Evolutionary conservation across 2,329 filamentous ascomycete species (phyloP), one percentile per base, ranked within the genome.

Genomic region (Colletotrichum sp.): DNA sequence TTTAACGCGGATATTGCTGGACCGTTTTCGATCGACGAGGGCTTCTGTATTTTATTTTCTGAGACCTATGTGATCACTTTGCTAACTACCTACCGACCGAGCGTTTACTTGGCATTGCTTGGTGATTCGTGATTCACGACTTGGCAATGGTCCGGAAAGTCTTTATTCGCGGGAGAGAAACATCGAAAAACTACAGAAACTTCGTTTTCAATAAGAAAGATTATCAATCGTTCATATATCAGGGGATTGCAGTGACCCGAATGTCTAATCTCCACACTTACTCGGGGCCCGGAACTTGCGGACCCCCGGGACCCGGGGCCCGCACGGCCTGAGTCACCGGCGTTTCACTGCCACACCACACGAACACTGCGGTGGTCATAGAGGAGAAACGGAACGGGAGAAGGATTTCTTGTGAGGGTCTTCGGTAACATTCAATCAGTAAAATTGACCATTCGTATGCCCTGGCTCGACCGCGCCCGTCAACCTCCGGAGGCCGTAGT

Each of bases 151-250:
- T 39, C 15, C 16, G 2, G 5, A 9, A 39, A 19, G 27, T 39
- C 2, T 19, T 8, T 39, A 4, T 19, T 39, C 16, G 36, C 36
- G 16, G 36, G 15, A 16, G 6, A 8, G 15, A 36, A 2, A 8
- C 1, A 4, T 2, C 1, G 3, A 36, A 16, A 3, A 1, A 36
- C 0, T 36, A 7, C 6, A 4, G 15, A 8, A 2, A 36, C 16
- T 8, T 4, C 3, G 3, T 1, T 15, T 36, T 0, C 34, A 16
- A 27, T 8, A 6, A 6, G 8, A 3, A 6, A 6, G 8, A 3
- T 3, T 0, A 3, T 11, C 1, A 19, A n/a, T 8, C 27, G 13
- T 34, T 34, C 1, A 3, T 34, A 39, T 19, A 39, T 9, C 39
- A 44, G 39, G 8, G 39, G 11, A n/a, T n/a, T 5, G 39, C 39